Evolutionary conservation across 495 filamentous ascomycete species (phyloP), one percentile per base, ranked within the genome.

Genomic region (Cairneyella variabilis): DNA sequence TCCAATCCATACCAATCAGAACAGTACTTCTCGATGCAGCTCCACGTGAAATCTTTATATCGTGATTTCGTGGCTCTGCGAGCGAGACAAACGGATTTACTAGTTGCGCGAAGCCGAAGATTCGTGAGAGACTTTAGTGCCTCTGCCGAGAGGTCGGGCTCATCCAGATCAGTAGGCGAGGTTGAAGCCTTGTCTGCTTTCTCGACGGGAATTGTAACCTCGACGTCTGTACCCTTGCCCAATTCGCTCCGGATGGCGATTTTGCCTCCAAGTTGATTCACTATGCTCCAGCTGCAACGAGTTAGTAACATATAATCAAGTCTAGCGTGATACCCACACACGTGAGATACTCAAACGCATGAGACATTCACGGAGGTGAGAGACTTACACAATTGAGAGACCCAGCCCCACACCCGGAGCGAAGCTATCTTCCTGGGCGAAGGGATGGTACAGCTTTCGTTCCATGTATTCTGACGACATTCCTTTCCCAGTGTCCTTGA

Each of bases 341-440:
- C n/a, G n/a, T n/a, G n/a, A n/a, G n/a, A n/a, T n/a, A n/a, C n/a
- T n/a, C n/a, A n/a, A n/a, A n/a, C n/a, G n/a, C n/a, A n/a, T n/a
- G n/a, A n/a, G n/a, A n/a, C n/a, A n/a, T n/a, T n/a, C n/a, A n/a
- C n/a, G n/a, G n/a, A n/a, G n/a, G n/a, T 32, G 7, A 12, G 5
- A 5, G 20, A 40, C 53, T 58, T 76, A 76, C 4, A 88, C 82
- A 41, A 90, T 82, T 28, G 77, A 80, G 22, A 90, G 71, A 0
- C 85, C 86, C 0, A 89, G 72, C 0, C 88, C 88, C 3, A 84
- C 81, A 6, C 88, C 88, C 8, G 81, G 75, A 0, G 78, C 74
- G 16, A 86, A 74, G 2, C 70, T 67, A 57, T 87, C 76, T 60
- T 90, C 86, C 52, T 91, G 87, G 0, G 79, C 69, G 53, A 91